Evolutionary conservation across 306 rosid genomes (phyloP), one percentile per base, ranked within the genome.

Genomic region (Glycine latifolia): DNA sequence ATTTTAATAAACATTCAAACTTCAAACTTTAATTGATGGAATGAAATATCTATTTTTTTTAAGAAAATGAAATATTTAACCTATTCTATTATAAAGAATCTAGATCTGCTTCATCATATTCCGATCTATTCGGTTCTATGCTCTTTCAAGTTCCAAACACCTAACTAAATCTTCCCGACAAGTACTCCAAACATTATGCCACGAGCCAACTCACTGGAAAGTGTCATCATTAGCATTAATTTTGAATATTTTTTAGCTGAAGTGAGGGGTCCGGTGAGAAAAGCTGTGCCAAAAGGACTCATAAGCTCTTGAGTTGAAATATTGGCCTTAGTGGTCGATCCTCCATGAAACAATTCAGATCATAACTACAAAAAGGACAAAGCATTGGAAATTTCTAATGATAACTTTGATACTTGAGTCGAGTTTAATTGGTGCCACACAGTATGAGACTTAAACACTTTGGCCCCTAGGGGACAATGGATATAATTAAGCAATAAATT

Each of bases 241-340:
- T 15, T 72, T 47, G 31, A 8, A 12, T 60, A 43, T 67, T 65
- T 35, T 79, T 6, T 47, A 80, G 65, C 12, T 71, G 78, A 7
- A 80, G 10, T 6, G 78, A 80, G 79, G 84, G 84, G 84, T 72
- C 84, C 84, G 73, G 79, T 56, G 12, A 41, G 14, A 75, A 61
- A 61, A 61, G 43, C 43, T 62, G 47, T 43, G 47, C 47, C 8
- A 43, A 43, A 43, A 6, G 47, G 47, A 43, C 47, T 43, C 47
- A 43, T 7, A 43, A 43, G 47, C 47, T 43, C 47, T 43, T 43
- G 47, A 43, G 47, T 43, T 43, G 47, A 43, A 43, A 43, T 43
- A 6, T 43, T 43, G 47, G 47, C 47, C 47, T 43, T 6, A 9
- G 47, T 43, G 47, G 1, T 43, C 9, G 47, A 43, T 43, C 47